Evolutionary conservation across 257 asterid genomes (phyloP).

Genomic region (Nicotiana tomentosiformis): DNA sequence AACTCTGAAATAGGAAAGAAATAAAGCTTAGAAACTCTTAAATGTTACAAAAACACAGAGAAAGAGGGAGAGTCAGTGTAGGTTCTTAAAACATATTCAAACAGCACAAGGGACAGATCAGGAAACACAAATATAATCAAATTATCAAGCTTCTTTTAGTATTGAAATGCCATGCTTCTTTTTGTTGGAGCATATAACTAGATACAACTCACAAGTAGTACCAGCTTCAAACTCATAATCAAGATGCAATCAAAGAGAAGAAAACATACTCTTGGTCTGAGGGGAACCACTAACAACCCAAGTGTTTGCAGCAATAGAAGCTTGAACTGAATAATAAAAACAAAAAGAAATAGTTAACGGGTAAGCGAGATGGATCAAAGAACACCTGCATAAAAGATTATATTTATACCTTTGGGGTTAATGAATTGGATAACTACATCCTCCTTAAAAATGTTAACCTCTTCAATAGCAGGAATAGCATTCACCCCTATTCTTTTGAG

Average conservation of each 20-base stretch:
- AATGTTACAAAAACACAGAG: background rate
- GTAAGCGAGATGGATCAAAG: too few relatives aligned
- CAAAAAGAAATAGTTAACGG: background rate
- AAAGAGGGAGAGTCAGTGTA: background rate
- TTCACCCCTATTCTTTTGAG: conserved; percentile 71
- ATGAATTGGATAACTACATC: conserved; percentile 62
- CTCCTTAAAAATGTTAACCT: conserved; percentile 71
- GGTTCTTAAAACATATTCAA: background rate
- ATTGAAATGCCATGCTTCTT: background rate
- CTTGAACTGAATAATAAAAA: conserved; percentile 44
- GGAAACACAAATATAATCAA: background rate
- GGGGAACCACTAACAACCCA: conserved; percentile 79
- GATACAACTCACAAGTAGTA: background rate
- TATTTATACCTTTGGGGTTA: conserved; percentile 49
- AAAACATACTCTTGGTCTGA: conserved; percentile 61
- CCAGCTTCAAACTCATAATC: background rate
- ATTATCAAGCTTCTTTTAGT: background rate
- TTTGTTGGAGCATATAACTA: background rate
- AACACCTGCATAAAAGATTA: background rate
- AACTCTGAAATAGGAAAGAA: conserved; percentile 9
- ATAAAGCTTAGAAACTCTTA: background rate
- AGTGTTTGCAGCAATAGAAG: conserved; percentile 69
- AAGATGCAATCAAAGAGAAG: background rate
- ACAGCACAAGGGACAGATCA: background rate
- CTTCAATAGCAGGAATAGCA: conserved; percentile 66